Evolutionary conservation across 805 yeast species (phyloP).

Genomic region (Candida ovalis): DNA sequence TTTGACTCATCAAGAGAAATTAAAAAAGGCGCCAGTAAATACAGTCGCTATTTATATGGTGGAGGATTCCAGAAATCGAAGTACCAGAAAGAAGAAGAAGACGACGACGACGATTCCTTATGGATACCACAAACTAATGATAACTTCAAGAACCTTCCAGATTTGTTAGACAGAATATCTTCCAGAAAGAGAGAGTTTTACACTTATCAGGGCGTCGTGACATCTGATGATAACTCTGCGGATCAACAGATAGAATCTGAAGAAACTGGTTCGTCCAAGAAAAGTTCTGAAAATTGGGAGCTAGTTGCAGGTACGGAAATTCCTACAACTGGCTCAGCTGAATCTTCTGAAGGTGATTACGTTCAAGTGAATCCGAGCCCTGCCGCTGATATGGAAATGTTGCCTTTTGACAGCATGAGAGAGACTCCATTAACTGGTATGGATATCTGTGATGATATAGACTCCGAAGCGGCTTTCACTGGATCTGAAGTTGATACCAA

Average conservation of each 20-base stretch:
- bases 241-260: neutral
- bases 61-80: conserved; percentile 3
- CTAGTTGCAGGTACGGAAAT: neutral
- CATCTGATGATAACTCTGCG: conserved; percentile 9
- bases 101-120: conserved; percentile 29
- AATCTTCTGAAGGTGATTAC: neutral
- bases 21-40: conserved; percentile 17
- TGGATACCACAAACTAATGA: conserved; percentile 43
- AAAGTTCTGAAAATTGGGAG: neutral
- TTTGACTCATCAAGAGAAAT: conserved; percentile 31
- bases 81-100: conserved; percentile 6
- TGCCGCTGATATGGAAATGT: neutral
- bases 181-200: conserved; percentile 29
- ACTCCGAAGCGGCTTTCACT: neutral
- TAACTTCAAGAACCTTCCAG: conserved; percentile 39
- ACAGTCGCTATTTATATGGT: conserved; percentile 9
- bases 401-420: neutral
- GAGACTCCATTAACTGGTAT: neutral
- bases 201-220: conserved; percentile 22
- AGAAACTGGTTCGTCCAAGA: neutral
- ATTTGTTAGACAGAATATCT: conserved; percentile 30
- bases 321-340: neutral
- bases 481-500: neutral
- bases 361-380: neutral
- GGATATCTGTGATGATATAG: neutral